Conservation (phyloP, 2,329 filamentous ascomycete species). For the Calonectria pauciramosa region DNA sequence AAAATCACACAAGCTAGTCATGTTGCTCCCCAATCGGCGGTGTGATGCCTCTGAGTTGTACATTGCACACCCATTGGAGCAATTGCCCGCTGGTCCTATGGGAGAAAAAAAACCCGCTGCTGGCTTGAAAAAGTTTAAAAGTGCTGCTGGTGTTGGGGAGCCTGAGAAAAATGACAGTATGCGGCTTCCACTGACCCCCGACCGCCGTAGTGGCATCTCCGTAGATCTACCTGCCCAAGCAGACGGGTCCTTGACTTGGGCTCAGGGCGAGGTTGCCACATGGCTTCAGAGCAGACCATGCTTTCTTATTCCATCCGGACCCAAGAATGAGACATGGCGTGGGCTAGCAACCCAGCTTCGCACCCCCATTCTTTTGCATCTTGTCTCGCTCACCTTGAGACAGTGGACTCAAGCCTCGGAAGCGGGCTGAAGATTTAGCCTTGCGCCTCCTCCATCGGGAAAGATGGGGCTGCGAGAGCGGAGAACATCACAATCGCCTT, state of each 20-base stretch:
- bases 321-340: constrained; percentile 30
- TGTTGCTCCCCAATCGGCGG: constrained; percentile 15
- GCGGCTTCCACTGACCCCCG: not conserved
- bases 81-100: not conserved
- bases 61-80: constrained; percentile 1
- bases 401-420: constrained; percentile 30
- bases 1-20: not conserved
- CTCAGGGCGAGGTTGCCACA: constrained; percentile 24
- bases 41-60: constrained; percentile 12
- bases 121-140: constrained; percentile 3
- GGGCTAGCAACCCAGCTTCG: constrained; percentile 18
- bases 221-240: constrained; percentile 2
- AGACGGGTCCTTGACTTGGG: constrained; percentile 6
- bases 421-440: constrained; percentile 33
- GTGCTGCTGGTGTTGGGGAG: not conserved
- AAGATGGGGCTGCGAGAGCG: constrained; percentile 22
- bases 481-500: constrained; percentile 24
- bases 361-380: constrained; percentile 9
- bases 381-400: constrained; percentile 27
- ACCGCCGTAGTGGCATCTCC: not conserved
- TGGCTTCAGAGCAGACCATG: constrained; percentile 23
- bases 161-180: not conserved
- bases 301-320: constrained; percentile 24
- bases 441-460: constrained; percentile 28
- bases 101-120: not conserved